These are phyloP conservation scores for Lindgomyces ingoldianus DNA, from an alignment of 495 filamentous ascomycete genomes.

Conservation along the genomic window DNA sequence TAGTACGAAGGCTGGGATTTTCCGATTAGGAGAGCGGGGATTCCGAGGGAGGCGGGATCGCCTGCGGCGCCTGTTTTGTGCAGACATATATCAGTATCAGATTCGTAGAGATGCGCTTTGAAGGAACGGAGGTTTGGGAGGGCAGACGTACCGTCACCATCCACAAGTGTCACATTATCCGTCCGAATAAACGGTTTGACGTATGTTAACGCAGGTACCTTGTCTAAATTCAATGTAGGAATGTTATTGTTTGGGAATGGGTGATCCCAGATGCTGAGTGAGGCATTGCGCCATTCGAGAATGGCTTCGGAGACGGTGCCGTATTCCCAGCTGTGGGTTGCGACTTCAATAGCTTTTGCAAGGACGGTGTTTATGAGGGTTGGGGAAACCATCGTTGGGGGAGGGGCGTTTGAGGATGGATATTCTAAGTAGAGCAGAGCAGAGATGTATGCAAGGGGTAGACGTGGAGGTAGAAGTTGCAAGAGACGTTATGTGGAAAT, in stretches of 20 bases:
- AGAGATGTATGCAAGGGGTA: too few relatives aligned
- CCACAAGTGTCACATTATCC: conserved; percentile 17
- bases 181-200: conserved; percentile 28
- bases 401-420: too few relatives aligned
- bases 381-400: conserved; percentile 25
- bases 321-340: conserved; percentile 50
- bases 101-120: too few relatives aligned
- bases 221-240: conserved; percentile 40
- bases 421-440: too few relatives aligned
- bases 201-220: conserved; percentile 45
- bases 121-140: too few relatives aligned
- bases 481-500: too few relatives aligned
- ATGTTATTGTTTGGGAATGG: conserved; percentile 50
- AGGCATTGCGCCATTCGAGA: conserved; percentile 51
- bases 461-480: too few relatives aligned
- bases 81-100: too few relatives aligned
- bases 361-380: conserved; percentile 21
- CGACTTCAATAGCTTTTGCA: conserved; percentile 18
- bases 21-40: conserved; percentile 51
- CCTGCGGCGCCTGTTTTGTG: conserved; percentile 29
- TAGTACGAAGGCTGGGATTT: conserved; percentile 44
- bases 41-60: conserved; percentile 53
- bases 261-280: conserved; percentile 47
- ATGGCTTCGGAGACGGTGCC: conserved; percentile 53
- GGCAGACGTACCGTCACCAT: conserved; percentile 13